Conservation (phyloP, 208 protist genomes). For the Kentomonas sorsogonicus region DNA sequence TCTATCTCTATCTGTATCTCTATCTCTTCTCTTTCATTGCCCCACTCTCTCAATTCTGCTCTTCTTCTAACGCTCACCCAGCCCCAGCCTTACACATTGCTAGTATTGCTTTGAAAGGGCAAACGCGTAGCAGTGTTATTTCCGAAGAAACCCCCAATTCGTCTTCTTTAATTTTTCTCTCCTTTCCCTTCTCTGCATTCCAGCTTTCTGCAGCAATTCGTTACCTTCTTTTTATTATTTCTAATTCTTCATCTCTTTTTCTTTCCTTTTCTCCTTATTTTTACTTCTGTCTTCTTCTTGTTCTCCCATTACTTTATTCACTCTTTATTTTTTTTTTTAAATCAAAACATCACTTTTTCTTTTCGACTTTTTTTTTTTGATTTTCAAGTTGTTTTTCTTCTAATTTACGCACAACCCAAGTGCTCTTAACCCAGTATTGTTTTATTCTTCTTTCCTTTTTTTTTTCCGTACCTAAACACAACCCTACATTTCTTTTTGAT, state of each 20-base stretch:
- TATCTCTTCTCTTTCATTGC: constrained; percentile 2
- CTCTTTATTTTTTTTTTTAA: not conserved
- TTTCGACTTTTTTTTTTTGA: constrained; percentile 11
- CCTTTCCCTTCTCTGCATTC: not conserved
- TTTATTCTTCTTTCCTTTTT: not conserved
- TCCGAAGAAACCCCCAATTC: not conserved
- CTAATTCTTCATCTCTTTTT: not conserved
- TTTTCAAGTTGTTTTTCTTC: constrained; percentile 7
- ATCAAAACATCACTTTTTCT: constrained; percentile 7
- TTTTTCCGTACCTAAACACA: not conserved
- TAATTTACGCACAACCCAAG: not conserved
- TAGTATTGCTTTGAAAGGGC: not conserved
- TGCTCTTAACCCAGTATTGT: not conserved
- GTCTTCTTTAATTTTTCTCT: not conserved
- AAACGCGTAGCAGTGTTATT: too few species aligned
- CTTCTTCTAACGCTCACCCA: too few species aligned
- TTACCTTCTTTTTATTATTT: constrained; percentile 1
- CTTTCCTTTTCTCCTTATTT: constrained; percentile 10
- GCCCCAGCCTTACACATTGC: constrained; percentile 7
- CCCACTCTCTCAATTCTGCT: too few species aligned
- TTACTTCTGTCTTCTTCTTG: not conserved
- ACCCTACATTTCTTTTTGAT: not conserved
- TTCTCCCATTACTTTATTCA: not conserved
- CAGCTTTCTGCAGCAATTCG: not conserved
- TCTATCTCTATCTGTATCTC: not conserved